Evolutionary conservation across 2,329 filamentous ascomycete genomes (phyloP).

Genomic region (Aureobasidium mangrovei): DNA sequence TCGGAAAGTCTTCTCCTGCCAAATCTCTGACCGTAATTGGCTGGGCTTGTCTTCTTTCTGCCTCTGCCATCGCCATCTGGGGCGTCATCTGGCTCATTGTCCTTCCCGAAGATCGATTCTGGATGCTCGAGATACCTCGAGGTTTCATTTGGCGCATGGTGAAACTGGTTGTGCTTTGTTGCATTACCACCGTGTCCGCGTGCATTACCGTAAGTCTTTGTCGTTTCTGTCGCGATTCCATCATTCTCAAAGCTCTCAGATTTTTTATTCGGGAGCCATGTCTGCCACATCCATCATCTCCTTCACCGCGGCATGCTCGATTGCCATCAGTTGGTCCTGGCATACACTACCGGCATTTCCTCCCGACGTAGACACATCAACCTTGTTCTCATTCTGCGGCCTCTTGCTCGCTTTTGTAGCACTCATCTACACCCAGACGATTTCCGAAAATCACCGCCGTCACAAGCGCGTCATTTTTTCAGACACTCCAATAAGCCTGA

Average conservation of each 20-base stretch:
- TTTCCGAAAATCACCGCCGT: neutral
- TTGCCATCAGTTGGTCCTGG: slow-evolving; percentile 27
- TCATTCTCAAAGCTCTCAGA: slow-evolving; percentile 22
- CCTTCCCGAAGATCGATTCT: slow-evolving; percentile 30
- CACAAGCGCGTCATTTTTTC: neutral
- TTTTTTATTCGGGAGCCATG: slow-evolving; percentile 32
- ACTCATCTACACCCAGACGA: slow-evolving; percentile 5
- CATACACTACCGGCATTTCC: slow-evolving; percentile 26
- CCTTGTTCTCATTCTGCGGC: slow-evolving; percentile 15
- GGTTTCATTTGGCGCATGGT: slow-evolving; percentile 31
- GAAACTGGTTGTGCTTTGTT: slow-evolving; percentile 22
- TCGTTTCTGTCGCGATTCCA: too few relatives aligned
- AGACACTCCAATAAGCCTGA: slow-evolving; percentile 8
- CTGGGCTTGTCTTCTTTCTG: slow-evolving; percentile 26
- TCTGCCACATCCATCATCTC: slow-evolving; percentile 32
- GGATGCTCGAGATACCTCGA: slow-evolving; percentile 30
- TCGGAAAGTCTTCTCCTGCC: neutral
- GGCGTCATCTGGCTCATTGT: slow-evolving; percentile 29
- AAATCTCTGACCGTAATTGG: slow-evolving; percentile 19
- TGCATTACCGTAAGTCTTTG: slow-evolving; percentile 24
- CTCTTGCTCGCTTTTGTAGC: neutral
- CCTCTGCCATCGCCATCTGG: slow-evolving; percentile 29
- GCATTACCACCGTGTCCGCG: slow-evolving; percentile 22
- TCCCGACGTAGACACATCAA: slow-evolving; percentile 18
- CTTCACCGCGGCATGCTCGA: slow-evolving; percentile 29